Base-by-base conservation (phyloP, 176 grass and related monocot genomes). In the Poa pratensis region DNA sequence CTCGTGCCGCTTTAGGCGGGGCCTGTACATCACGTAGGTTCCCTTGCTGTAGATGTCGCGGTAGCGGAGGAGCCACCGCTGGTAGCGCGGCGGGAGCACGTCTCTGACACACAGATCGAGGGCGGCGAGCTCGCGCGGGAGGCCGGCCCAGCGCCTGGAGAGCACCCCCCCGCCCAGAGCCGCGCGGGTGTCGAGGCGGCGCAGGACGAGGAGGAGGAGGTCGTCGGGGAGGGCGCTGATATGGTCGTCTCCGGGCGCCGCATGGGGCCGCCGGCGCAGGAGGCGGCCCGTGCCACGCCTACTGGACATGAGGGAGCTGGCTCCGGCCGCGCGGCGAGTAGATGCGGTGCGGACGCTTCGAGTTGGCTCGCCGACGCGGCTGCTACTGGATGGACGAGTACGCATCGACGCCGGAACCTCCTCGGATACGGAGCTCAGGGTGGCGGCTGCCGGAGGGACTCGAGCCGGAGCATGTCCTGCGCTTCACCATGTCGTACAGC, bases 171-270 rank as follows among this genome's bases (percentile, higher is more conserved):
- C 6, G 34, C 7, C 32, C 14, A 74, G 69, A 69, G 69, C 69
- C 23, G 81, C 14, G 68, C 53, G 69, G 52, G 69, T 73, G 81
- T 83, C 35, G 39, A 83, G 39, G 42, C 54, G 69, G 54, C 39
- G 24, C 16, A 83, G 69, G 52, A 82, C 9, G 50, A 82, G 51
- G 7, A 72, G 67, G 66, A 82, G 67, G 51, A 82, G 67, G 16
- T 82, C 80, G 52, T 82, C 35, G 52, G 80, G 14, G 49, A 83
- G 81, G 35, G 66, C 52, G 30, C 80, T 72, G 37, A 82, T 15
- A 4, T 51, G 67, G 67, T 82, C 69, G 2, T 34, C 45, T 10
- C n/a, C 18, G 45, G 20, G 35, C 20, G 9, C 19, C 28, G 32
- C 16, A 17, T 39, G 7, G 32, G 32, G 10, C 28, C 3, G 30